Conservation (phyloP, 1,284 basidiomycete species). For the Lentinula novae-zelandiae region DNA sequence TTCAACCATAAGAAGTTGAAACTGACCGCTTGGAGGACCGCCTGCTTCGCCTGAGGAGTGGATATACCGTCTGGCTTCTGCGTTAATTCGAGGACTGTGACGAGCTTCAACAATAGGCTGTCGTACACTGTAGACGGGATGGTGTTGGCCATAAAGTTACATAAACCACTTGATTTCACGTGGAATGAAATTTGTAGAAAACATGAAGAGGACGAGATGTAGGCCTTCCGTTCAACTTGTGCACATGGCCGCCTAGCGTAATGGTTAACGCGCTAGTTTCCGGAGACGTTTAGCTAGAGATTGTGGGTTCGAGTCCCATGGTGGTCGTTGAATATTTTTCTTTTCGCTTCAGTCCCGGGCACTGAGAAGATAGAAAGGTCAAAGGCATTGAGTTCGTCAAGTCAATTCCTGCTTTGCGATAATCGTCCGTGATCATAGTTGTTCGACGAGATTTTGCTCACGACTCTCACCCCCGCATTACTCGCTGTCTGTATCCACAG, state of each 20-base stretch:
- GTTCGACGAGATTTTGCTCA: no score
- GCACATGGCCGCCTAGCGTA: constrained; percentile 7
- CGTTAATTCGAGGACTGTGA: constrained; percentile 49
- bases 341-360: no score
- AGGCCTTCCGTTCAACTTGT: no score
- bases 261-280: constrained; percentile 13
- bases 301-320: constrained; percentile 10
- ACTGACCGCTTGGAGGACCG: constrained; percentile 59
- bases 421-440: no score
- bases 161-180: no score
- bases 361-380: no score
- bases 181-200: no score
- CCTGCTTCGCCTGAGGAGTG: constrained; percentile 55
- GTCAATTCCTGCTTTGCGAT: no score
- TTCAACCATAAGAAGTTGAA: background rate
- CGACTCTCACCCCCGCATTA: constrained; percentile 29
- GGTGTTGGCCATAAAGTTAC: constrained; percentile 18
- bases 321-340: background rate
- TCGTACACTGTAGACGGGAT: constrained; percentile 47
- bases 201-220: no score
- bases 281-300: constrained; percentile 6
- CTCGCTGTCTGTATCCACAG: constrained; percentile 36
- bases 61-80: constrained; percentile 47
- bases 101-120: constrained; percentile 49
- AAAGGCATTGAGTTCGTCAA: no score